Base-by-base conservation (phyloP, 179 eudicot genomes). In the Actinidia arguta region DNA sequence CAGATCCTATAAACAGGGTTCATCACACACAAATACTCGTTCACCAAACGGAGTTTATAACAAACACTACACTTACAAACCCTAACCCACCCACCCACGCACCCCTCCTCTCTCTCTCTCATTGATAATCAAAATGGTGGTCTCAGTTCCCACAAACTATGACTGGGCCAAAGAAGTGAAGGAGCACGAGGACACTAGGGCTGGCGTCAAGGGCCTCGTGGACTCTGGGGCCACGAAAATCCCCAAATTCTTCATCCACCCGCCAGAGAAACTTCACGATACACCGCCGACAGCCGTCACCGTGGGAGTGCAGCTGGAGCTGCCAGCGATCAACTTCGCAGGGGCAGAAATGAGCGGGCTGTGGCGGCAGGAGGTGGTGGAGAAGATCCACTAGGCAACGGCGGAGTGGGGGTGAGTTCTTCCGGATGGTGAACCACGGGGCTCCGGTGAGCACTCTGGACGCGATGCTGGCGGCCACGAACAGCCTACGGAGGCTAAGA, bases 401-500 rank as follows among this genome's bases (percentile, higher is more conserved):
- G 48, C 62, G 16, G 12, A 20, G 8, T 78, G 81, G 81, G 81
- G 81, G 6, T n/a, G n/a, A n/a, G n/a, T 78, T 78, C 59, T 78
- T 78, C 27, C 62, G 74, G 62, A 20, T 78, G 61, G 81, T 78
- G 73, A 78, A 78, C 27, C 81, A 78, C 6, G 81, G 81, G 8
- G 62, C 66, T 24, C 81, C 62, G 47, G 3, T 83, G 62, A 75
- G 83, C 84, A 44, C 88, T 85, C 8, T 85, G 18, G 86, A 80
- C 8, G 82, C 46, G n/a, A 80, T 88, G 85, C 31, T 88, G 22
- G 82, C 80, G 78, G 86, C 86, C 75, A 71, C 5, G 75, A 71
- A 31, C 75, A 71, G 54, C 48, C 54, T 25, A 76, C 50, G 66
- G 91, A 88, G 75, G 77, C 77, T 27, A 90, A 90, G 85, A 82